Evolutionary conservation across 2,329 filamentous ascomycete genomes (phyloP).

Genomic region (Verticillium dahliae): DNA sequence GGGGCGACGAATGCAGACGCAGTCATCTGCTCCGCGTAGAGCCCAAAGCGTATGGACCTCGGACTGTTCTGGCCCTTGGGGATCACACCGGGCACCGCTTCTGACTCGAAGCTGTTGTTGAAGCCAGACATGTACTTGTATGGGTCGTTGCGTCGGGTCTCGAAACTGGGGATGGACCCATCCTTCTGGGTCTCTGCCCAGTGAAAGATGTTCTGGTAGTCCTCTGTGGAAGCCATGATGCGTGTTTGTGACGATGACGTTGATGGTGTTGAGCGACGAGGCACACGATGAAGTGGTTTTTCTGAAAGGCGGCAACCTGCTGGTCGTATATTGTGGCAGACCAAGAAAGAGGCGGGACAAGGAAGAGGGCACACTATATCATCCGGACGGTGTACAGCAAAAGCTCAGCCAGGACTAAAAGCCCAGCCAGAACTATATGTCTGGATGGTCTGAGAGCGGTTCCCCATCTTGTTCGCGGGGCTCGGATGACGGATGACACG

Average conservation of each 20-base stretch:
- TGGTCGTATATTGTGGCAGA: no score
- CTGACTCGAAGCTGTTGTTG: slow-evolving; percentile 40
- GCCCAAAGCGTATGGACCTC: slow-evolving; percentile 26
- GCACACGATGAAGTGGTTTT: no score
- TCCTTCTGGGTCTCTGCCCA: slow-evolving; percentile 57
- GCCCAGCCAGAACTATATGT: no score
- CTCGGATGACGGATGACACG: no score
- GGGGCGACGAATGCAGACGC: slow-evolving; percentile 25
- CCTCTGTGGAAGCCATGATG: slow-evolving; percentile 10
- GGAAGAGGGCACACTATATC: no score
- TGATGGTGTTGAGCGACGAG: background rate
- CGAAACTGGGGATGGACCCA: slow-evolving; percentile 46
- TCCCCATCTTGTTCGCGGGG: no score
- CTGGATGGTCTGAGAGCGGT: no score
- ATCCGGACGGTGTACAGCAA: no score
- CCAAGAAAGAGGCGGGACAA: no score
- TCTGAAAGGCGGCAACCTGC: no score
- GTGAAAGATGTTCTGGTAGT: slow-evolving; percentile 46
- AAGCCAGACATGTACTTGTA: slow-evolving; percentile 51
- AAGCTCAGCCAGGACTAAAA: no score
- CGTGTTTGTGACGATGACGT: no score
- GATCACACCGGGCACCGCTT: slow-evolving; percentile 37
- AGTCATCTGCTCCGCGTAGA: slow-evolving; percentile 37
- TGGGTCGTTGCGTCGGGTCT: slow-evolving; percentile 29
- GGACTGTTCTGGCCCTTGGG: slow-evolving; percentile 37